Base-by-base conservation (phyloP, 176 grass and related monocot genomes). In the Avena atlantica region DNA sequence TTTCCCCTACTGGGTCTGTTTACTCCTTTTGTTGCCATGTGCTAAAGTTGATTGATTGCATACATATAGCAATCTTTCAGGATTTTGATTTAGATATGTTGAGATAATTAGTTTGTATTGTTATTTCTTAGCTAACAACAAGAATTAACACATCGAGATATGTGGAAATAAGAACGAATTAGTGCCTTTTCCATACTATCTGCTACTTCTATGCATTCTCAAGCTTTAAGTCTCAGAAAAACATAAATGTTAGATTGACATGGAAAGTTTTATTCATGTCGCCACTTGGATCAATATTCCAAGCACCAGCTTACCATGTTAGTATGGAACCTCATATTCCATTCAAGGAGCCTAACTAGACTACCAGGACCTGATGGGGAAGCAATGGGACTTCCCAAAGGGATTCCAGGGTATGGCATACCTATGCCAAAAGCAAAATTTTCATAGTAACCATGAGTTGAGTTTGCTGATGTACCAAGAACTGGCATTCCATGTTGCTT, bases 401-500 rank as follows among this genome's bases (percentile, higher is more conserved):
- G 93, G 60, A 93, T 98, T 88, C 78, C 93, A 85, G 93, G 85
- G 67, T 93, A 98, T 70, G 93, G 4, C 84, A 98, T 85, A 14
- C 93, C 89, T 59, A 92, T 80, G 49, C 91, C 87, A 82, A 80
- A 93, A 85, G 71, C 67, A 37, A 87, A 63, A 88, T 86, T 95
- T 7, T 83, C 89, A 87, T 92, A 93, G 64, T 92, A 98, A 47
- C 89, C 78, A 21, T 87, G 81, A 85, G 88, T 95, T 89, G 90
- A 81, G 78, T 75, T 24, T n/a, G 82, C 55, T 77, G 90, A 90
- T 89, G 93, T 98, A 81, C 86, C 78, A 47, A 90, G 40, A 92
- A 91, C 71, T 36, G 91, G 93, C 74, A 93, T 88, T 70, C 88
- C 95, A 89, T 89, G 92, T 80, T 93, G 95, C 86, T 95, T 95